Percentiles rank a stretch among this genome's conserved stretches.
Conservation (phyloP, 768 basidiomycete genomes). For the Amanita polypyramis region DNA sequence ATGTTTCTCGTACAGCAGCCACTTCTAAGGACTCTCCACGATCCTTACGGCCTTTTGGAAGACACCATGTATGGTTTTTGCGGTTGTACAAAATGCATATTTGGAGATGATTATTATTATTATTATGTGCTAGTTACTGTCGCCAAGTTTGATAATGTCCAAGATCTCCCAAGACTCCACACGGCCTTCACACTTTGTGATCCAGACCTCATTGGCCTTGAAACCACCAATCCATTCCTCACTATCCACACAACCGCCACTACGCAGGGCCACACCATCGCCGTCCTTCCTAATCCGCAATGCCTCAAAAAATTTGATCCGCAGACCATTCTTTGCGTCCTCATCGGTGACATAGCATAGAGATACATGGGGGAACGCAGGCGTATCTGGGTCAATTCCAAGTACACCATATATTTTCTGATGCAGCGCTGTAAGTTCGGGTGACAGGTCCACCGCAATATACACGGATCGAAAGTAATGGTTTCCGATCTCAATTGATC, state of each 20-base stretch:
- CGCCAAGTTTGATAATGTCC: constrained; percentile 16
- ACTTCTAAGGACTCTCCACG: background rate
- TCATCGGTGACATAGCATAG: constrained; percentile 61
- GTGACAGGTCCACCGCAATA: constrained; percentile 35
- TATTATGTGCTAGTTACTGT: background rate
- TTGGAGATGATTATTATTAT: background rate
- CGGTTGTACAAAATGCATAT: constrained; percentile 4
- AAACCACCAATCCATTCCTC: constrained; percentile 33
- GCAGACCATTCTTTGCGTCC: constrained; percentile 43
- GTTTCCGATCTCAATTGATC: constrained; percentile 42
- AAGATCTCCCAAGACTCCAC: constrained; percentile 48
- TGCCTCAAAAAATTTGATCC: constrained; percentile 34
- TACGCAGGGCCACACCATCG: constrained; percentile 8
- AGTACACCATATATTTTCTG: constrained; percentile 29
- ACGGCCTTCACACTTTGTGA: constrained; percentile 46
- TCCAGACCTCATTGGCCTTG: constrained; percentile 43
- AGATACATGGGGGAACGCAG: constrained; percentile 63
- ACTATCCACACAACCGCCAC: constrained; percentile 14
- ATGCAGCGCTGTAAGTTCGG: constrained; percentile 39
- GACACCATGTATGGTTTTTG: background rate
- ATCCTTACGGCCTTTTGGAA: constrained; percentile 6
- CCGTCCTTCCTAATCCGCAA: constrained; percentile 29
- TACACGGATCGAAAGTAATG: constrained; percentile 69
- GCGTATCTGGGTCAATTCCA: constrained; percentile 34
- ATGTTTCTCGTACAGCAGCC: constrained; percentile 4